Conservation (phyloP, 1,139 yeast species). For the Magnusiomyces paraingens region DNA sequence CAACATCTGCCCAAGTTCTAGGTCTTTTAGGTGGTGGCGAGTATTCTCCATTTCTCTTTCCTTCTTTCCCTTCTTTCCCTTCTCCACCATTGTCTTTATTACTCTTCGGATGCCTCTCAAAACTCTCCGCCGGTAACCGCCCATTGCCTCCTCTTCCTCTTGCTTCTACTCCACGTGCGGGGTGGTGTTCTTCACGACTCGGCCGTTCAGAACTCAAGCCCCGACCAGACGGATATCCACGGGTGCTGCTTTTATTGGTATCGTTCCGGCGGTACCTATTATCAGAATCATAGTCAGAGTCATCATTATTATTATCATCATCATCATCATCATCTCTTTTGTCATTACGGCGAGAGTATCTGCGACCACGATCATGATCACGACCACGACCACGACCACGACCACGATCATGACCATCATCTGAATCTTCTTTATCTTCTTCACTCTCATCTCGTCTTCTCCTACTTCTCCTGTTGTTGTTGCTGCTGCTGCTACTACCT, state of each 20-base stretch:
- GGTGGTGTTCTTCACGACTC: too few relatives aligned
- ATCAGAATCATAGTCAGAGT: too few relatives aligned
- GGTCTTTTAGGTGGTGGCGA: slow-evolving; percentile 18
- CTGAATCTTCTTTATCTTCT: neutral
- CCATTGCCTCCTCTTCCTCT: neutral
- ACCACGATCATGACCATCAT: neutral
- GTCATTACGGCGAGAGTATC: neutral
- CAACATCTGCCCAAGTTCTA: slow-evolving; percentile 12
- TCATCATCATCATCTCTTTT: neutral
- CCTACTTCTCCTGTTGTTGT: too few relatives aligned
- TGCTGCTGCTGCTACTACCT: too few relatives aligned
- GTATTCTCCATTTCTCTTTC: slow-evolving; percentile 11
- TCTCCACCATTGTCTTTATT: neutral
- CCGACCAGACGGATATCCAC: too few relatives aligned
- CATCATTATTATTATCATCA: neutral
- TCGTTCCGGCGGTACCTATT: too few relatives aligned
- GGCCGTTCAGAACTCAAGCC: too few relatives aligned
- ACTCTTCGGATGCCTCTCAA: neutral
- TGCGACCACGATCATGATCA: too few relatives aligned
- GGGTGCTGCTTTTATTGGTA: too few relatives aligned
- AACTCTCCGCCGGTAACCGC: neutral
- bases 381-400: too few relatives aligned
- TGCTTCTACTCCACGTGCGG: neutral
- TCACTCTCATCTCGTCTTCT: neutral
- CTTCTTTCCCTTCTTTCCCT: neutral